phyloP scores from a whole-genome alignment of 805 yeast genomes.

The Metschnikowia proteae region DNA sequence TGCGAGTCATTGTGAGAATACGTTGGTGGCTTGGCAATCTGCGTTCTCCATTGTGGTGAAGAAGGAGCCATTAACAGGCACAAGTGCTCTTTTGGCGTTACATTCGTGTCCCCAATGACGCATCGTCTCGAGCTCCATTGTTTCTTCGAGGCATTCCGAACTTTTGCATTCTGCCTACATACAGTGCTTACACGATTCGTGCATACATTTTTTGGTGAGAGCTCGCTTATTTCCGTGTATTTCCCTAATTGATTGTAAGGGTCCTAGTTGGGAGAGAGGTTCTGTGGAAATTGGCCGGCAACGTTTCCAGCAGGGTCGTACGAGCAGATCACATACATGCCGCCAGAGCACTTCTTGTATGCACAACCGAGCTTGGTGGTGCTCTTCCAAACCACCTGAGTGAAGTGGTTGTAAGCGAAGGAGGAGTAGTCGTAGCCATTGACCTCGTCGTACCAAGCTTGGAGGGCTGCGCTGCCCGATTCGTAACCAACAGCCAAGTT shows the following conservation, averaged over 20 bases:
- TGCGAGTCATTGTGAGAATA: background rate
- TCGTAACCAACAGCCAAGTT: conserved; percentile 37
- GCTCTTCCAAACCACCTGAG: conserved; percentile 72
- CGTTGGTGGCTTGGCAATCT: background rate
- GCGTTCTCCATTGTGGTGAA: background rate
- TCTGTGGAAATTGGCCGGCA: conserved; percentile 35
- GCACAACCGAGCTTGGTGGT: conserved; percentile 71
- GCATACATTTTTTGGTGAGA: background rate
- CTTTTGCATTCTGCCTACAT: too few species aligned
- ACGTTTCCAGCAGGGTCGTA: conserved; percentile 74
- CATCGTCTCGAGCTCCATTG: too few species aligned
- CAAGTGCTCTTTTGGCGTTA: too few species aligned
- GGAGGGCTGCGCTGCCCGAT: conserved; percentile 21
- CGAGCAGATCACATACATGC: conserved; percentile 67
- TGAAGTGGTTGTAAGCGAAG: conserved; percentile 52
- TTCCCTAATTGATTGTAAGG: background rate
- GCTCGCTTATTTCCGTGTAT: background rate
- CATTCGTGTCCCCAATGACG: too few species aligned
- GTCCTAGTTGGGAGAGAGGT: conserved; percentile 9
- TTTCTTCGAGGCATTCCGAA: too few species aligned
- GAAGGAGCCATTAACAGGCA: too few species aligned
- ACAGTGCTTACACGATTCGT: too few species aligned
- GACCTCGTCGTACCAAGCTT: conserved; percentile 21
- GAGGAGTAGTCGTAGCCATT: conserved; percentile 13
- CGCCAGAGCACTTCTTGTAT: conserved; percentile 51